phyloP scores from a whole-genome alignment of 768 basidiomycete genomes.

The Agaricus blazei region DNA sequence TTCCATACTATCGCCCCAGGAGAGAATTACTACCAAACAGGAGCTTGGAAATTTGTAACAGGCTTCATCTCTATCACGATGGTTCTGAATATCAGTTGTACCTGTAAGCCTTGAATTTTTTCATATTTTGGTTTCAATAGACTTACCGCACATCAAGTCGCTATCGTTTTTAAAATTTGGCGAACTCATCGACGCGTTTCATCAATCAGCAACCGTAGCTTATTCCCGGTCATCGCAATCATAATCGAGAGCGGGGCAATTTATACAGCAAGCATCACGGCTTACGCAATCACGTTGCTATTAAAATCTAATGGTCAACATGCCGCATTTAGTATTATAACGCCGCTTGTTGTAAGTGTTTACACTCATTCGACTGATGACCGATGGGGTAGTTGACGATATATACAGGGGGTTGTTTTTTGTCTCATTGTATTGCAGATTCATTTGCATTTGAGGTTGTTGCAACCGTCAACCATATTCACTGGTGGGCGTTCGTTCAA shows the following conservation, averaged over 20 bases:
- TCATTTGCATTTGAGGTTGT: background rate
- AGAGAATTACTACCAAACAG: too few relatives aligned
- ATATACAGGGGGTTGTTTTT: background rate
- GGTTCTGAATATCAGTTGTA: background rate
- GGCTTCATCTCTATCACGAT: too few relatives aligned
- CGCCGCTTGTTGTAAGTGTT: conserved; percentile 2
- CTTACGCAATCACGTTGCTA: background rate
- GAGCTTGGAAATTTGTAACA: too few relatives aligned
- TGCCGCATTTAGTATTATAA: background rate
- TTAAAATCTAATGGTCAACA: background rate
- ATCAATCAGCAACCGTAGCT: background rate
- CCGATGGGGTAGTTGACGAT: too few relatives aligned
- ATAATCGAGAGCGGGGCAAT: conserved; percentile 6
- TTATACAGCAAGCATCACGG: background rate
- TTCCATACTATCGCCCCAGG: too few relatives aligned
- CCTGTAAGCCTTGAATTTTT: background rate
- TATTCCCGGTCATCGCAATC: background rate
- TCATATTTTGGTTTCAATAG: too few relatives aligned
- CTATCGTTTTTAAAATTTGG: conserved; percentile 4
- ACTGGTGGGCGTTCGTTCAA: too few relatives aligned
- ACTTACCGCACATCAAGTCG: background rate
- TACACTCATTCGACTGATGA: too few relatives aligned
- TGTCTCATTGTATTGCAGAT: conserved; percentile 7
- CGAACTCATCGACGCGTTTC: background rate
- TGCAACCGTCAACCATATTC: too few relatives aligned